Percentiles rank a stretch among this genome's conserved stretches.
phyloP scores from a whole-genome alignment of 2,329 filamentous ascomycete genomes.

The Zymoseptoria pseudotritici region DNA sequence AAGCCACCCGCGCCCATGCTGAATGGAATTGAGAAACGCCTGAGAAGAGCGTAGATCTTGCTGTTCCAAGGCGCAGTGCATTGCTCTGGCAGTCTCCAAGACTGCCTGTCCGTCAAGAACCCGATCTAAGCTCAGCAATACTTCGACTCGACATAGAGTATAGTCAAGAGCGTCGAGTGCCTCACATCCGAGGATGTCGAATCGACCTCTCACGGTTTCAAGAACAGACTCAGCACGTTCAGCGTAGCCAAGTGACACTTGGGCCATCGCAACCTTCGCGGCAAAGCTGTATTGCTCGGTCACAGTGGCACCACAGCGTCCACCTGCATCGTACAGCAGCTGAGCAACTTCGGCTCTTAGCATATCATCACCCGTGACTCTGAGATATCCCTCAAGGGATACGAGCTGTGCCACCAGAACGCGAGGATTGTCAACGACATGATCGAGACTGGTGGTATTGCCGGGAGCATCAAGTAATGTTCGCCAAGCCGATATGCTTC shows the following conservation, averaged over 20 bases:
- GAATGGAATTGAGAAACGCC: conserved; percentile 16
- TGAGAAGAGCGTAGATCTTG: conserved; percentile 14
- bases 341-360: conserved; percentile 9
- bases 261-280: conserved; percentile 44
- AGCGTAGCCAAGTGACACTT: conserved; percentile 53
- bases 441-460: conserved; percentile 34
- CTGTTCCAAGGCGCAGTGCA: conserved; percentile 11
- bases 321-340: conserved; percentile 6
- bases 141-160: conserved; percentile 17
- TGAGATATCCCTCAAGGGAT: conserved; percentile 49
- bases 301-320: background rate
- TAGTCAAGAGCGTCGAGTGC: conserved; percentile 41
- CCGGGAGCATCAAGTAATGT: conserved; percentile 27
- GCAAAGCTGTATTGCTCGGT: conserved; percentile 32
- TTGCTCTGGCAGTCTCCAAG: conserved; percentile 13
- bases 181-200: conserved; percentile 35
- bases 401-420: conserved; percentile 46
- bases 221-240: conserved; percentile 53
- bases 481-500: conserved; percentile 33
- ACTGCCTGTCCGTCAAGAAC: conserved; percentile 10
- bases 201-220: conserved; percentile 48
- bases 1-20: conserved; percentile 24
- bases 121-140: conserved; percentile 16
- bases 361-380: conserved; percentile 49
- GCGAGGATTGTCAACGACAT: conserved; percentile 44